A percentile compares a stretch with the other conserved stretches of the same genome.
Evolutionary conservation across 331 rosid species (phyloP).

Genomic region (Quercus tomentella): DNA sequence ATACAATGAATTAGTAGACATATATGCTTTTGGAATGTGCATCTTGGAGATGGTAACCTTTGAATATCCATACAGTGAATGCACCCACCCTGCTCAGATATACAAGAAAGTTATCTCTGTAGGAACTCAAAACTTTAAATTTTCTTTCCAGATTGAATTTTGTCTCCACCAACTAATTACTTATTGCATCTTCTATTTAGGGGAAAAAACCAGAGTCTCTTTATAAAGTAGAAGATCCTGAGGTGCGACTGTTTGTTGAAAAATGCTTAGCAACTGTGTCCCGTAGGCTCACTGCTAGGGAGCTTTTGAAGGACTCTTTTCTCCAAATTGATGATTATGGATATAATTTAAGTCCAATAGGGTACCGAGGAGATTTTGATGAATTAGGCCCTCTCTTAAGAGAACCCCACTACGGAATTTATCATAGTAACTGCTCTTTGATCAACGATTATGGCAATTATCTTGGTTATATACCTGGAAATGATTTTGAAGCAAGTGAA

Average conservation of each 20-base stretch:
- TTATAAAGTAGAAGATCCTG: slow-evolving; percentile 67
- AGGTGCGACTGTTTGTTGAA: slow-evolving; percentile 75
- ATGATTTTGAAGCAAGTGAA: slow-evolving; percentile 44
- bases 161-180: slow-evolving; percentile 7
- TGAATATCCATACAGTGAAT: slow-evolving; percentile 96
- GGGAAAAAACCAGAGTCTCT: slow-evolving; percentile 85
- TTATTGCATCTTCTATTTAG: slow-evolving; percentile 32
- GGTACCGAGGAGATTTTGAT: slow-evolving; percentile 48
- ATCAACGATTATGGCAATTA: slow-evolving; percentile 42
- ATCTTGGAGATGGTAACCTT: slow-evolving; percentile 94
- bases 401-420: slow-evolving; percentile 45
- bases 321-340: slow-evolving; percentile 71
- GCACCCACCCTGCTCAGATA: slow-evolving; percentile 89
- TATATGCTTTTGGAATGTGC: slow-evolving; percentile 97
- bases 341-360: slow-evolving; percentile 37
- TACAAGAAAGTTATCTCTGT: slow-evolving; percentile 93
- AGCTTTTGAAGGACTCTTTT: slow-evolving; percentile 84
- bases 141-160: not conserved
- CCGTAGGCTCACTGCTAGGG: slow-evolving; percentile 73
- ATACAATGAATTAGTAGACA: slow-evolving; percentile 90
- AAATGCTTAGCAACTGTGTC: slow-evolving; percentile 86
- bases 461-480: slow-evolving; percentile 43
- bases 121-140: slow-evolving; percentile 26
- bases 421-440: slow-evolving; percentile 28
- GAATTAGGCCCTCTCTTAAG: slow-evolving; percentile 47